Base-by-base conservation (phyloP, 371 early-diverging fungal genomes). In the Capillidium rhysosporum region DNA sequence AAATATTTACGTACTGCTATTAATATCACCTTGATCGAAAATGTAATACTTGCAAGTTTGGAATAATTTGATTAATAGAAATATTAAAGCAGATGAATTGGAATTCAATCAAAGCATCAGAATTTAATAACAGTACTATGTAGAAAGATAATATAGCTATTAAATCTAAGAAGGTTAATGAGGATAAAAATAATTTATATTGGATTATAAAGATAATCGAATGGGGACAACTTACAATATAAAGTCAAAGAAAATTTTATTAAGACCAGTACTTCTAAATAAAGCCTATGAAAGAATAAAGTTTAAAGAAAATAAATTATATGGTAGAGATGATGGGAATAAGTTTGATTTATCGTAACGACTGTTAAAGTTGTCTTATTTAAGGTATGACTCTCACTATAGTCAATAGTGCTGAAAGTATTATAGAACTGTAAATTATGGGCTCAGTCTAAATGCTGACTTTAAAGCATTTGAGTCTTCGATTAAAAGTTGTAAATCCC, bases 1-100 rank as follows among this genome's bases (percentile, higher is more conserved):
- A 80, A 68, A 52, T 80, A 81, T 48, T 82, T 69, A 56, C 78
- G 78, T 28, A 86, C 71, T 8, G 89, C 86, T 24, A 86, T 74
- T 58, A 86, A 73, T 80, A 86, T 79, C 43, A 86, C 87, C 51
- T 89, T 87, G 23, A 89, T 82, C 1, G 86, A 83, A 75, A 81
- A 73, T 75, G 48, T 82, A 80, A 61, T 86, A 84, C 57, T 84
- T 84, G 67, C 81, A 89, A 1, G 82, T 80, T 56, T 82, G 80
- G 64, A 89, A 87, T 3, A 85, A 66, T 18, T 88, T 74, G 54
- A 89, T 63, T 21, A 89, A 63, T 14, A 87, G 73, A 63, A 89
- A 86, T 28, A 86, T 85, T 70, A 57, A 89, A 65, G 38, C 86
- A 83, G 12, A 84, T 84, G 61, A 84, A 84, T 38, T 87, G 81